Evolutionary conservation across 495 filamentous ascomycete species (phyloP), one percentile per base, ranked within the genome.

Genomic region (Tetracladium marchalianum): DNA sequence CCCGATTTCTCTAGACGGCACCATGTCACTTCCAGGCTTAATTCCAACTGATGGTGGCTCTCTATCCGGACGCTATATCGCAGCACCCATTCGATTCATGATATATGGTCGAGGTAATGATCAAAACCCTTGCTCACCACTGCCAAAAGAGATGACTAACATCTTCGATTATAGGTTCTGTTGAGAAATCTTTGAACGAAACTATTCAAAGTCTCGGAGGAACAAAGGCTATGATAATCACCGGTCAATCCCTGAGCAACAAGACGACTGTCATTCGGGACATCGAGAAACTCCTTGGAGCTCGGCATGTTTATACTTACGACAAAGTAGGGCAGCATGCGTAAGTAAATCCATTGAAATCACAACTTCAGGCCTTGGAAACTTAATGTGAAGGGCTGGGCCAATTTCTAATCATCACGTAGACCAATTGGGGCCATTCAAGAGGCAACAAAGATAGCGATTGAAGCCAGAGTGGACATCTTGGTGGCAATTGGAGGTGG

Each of bases 401-500:
- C 22, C 7, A 7, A 27, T 27, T 27, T 3, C 22, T 27, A 13
- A 16, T 4, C 11, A 11, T 31, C 11, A 40, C n/a, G 7, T 19
- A 42, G 39, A 42, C 47, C 47, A 42, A 50, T 50, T 19, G 11
- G 32, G 17, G 47, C 47, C 18, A 50, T 50, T 31, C 40, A 27
- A 12, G 47, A 50, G 34, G 47, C 47, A 34, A 45, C 41, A 11
- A 34, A 39, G 2, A 27, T 50, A 1, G 47, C 40, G 41, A 32
- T 19, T 35, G 22, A 16, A 11, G 27, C 47, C 1, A 34, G 34
- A 40, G 41, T 42, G 12, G 41, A 44, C 34, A 42, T 50, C 9
- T 27, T 50, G n/a, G 44, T 50, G 10, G 39, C 41, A 8, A 50
- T 50, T 15, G 47, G 47, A 7, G 47, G 47, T 16, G 47, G 47